Percentiles rank a stretch among this genome's conserved stretches.
Conservation (phyloP, 768 basidiomycete genomes). For the Leccinum uliginosum region DNA sequence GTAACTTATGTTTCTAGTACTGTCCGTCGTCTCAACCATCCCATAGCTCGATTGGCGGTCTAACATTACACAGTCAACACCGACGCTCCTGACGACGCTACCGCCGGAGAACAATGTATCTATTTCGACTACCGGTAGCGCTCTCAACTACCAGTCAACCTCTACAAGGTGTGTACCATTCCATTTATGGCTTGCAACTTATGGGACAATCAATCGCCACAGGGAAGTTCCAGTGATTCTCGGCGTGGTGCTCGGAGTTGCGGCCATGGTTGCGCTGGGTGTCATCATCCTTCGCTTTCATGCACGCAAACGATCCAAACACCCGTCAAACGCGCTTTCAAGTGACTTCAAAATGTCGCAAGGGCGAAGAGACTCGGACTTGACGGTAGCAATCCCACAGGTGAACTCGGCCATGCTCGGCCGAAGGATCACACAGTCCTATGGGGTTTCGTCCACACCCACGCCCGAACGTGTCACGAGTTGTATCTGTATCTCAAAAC, state of each 20-base stretch:
- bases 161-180: conserved; percentile 9
- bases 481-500: background rate
- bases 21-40: background rate
- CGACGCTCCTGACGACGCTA: conserved; percentile 2
- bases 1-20: background rate
- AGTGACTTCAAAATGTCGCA: background rate
- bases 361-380: background rate
- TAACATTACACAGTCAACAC: background rate
- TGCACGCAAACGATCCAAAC: background rate
- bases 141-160: background rate
- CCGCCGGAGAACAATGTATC: background rate
- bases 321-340: background rate
- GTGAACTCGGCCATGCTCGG: background rate
- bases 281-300: conserved; percentile 3
- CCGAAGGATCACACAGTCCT: background rate
- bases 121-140: conserved; percentile 1
- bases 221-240: conserved; percentile 15
- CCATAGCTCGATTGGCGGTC: background rate
- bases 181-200: background rate
- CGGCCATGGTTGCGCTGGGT: conserved; percentile 6
- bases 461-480: background rate
- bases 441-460: background rate
- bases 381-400: background rate
- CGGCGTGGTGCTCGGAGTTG: conserved; percentile 3
- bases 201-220: background rate